These are phyloP conservation scores for Elongisporangium undulatum DNA, from an alignment of 352 stramenopile species.

Conservation along the genomic window DNA sequence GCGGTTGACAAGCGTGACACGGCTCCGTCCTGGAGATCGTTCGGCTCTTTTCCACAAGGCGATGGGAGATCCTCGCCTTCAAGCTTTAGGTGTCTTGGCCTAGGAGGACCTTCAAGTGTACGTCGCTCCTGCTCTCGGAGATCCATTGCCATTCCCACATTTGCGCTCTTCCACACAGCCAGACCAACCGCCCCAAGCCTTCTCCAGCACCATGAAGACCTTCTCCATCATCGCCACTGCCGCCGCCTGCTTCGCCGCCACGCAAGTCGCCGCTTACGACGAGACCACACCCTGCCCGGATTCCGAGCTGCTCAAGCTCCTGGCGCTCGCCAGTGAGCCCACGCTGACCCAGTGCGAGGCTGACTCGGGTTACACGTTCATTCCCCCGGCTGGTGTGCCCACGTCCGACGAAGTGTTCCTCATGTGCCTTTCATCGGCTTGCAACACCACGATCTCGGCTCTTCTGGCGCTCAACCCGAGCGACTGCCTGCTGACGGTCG, in stretches of 20 bases:
- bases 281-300: conserved; percentile 18
- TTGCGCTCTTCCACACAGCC: not conserved
- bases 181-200: not conserved
- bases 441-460: conserved; percentile 23
- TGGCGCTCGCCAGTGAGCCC: conserved; percentile 14
- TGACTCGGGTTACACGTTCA: conserved; percentile 24
- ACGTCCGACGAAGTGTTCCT: conserved; percentile 21
- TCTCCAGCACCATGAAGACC: conserved; percentile 26
- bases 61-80: not conserved
- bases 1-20: not conserved
- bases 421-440: conserved; percentile 31
- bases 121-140: not conserved
- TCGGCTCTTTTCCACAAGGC: not conserved
- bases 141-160: not conserved
- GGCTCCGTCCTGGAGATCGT: not conserved
- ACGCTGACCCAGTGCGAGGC: conserved; percentile 20
- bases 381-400: conserved; percentile 28
- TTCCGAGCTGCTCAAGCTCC: conserved; percentile 24
- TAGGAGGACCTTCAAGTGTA: not conserved
- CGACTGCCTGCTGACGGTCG: conserved; percentile 43
- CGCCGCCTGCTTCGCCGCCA: conserved; percentile 17
- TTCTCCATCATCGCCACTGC: conserved; percentile 20
- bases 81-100: not conserved
- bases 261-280: conserved; percentile 22
- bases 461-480: conserved; percentile 23